Conservation (phyloP, 176 grass and related monocot genomes). For the Oryza coarctata region DNA sequence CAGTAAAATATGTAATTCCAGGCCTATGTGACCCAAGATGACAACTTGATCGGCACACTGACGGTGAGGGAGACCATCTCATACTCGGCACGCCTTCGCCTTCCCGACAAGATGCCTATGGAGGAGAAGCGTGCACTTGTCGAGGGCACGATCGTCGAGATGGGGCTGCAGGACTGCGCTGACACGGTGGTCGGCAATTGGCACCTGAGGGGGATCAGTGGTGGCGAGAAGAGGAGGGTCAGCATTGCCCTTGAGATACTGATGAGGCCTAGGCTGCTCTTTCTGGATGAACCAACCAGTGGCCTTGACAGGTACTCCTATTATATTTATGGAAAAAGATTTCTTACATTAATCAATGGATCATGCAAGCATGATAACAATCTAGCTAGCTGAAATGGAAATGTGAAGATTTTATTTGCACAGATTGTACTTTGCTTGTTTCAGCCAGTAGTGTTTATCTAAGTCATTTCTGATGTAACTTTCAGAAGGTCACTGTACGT, state of each 20-base stretch:
- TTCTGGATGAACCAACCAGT: conserved; percentile 93
- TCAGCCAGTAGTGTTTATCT: not conserved
- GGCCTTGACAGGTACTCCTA: conserved; percentile 82
- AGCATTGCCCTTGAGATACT: conserved; percentile 97
- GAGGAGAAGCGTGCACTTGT: conserved; percentile 88
- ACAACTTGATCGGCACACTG: conserved; percentile 88
- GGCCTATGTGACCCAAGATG: conserved; percentile 96
- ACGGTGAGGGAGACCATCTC: conserved; percentile 93
- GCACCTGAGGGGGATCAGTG: conserved; percentile 90
- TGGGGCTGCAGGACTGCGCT: conserved; percentile 98
- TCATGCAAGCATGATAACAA: not conserved
- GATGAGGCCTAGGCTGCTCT: conserved; percentile 89
- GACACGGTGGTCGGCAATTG: conserved; percentile 92
- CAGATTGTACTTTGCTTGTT: not conserved
- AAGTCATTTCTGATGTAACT: not conserved
- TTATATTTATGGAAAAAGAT: not conserved
- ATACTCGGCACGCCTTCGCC: conserved; percentile 77
- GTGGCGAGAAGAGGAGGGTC: conserved; percentile 94
- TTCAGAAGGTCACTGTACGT: not conserved
- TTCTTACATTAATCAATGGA: not conserved
- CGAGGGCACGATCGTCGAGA: conserved; percentile 89
- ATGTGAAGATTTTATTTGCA: not conserved
- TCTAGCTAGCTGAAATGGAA: not conserved
- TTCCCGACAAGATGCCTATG: conserved; percentile 82
- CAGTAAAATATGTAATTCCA: conserved; percentile 19